Conservation (phyloP, 257 asterid species). For the Thymus mandschuricus region DNA sequence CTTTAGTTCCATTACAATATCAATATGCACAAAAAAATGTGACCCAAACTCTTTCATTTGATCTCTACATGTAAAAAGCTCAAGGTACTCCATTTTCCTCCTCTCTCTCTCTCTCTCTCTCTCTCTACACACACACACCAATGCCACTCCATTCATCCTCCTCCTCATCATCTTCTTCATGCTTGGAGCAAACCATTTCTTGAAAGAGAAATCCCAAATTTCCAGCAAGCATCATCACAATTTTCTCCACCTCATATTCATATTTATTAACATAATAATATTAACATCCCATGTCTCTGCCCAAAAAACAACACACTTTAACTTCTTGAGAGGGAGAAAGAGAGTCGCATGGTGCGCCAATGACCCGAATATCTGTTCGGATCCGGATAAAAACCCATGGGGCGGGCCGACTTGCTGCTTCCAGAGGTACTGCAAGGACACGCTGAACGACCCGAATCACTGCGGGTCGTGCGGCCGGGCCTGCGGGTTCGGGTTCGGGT, state of each 20-base stretch:
- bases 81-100: not conserved
- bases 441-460: constrained; percentile 41
- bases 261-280: not conserved
- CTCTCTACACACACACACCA: not conserved
- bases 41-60: not conserved
- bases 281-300: constrained; percentile 23
- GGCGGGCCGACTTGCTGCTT: constrained; percentile 54
- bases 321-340: constrained; percentile 39
- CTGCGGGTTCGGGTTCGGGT: constrained; percentile 45
- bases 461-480: constrained; percentile 52
- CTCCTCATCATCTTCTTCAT: constrained; percentile 21
- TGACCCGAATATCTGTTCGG: constrained; percentile 42
- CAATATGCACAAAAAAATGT: not conserved
- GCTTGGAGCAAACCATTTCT: constrained; percentile 27
- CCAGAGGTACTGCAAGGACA: constrained; percentile 43
- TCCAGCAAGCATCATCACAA: not conserved
- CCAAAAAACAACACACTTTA: constrained; percentile 31
- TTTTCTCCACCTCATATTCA: not conserved
- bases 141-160: constrained; percentile 26
- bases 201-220: not conserved
- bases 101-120: not conserved
- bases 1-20: no score
- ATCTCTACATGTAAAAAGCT: not conserved
- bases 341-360: constrained; percentile 38
- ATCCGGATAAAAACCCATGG: constrained; percentile 47